phyloP scores from a whole-genome alignment of 495 filamentous ascomycete genomes.

The Podospora pseudoanserina region DNA sequence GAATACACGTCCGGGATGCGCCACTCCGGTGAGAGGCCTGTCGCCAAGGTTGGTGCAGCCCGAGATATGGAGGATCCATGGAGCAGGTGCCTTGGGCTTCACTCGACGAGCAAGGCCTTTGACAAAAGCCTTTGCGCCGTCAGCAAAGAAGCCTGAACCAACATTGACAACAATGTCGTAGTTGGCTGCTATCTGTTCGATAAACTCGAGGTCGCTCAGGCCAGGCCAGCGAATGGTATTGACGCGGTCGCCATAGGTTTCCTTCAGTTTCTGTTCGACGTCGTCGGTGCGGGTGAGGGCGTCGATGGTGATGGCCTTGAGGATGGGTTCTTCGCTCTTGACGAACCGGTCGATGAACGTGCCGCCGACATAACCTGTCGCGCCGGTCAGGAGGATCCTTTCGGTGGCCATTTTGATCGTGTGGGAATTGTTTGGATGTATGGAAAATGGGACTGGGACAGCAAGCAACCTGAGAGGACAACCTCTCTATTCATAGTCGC shows the following conservation, averaged over 20 bases:
- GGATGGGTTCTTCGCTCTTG: conserved; percentile 6
- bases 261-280: conserved; percentile 5
- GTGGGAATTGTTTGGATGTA: not conserved
- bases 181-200: not conserved
- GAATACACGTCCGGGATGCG: conserved; percentile 3
- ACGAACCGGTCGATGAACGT: conserved; percentile 12
- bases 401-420: not conserved
- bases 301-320: conserved; percentile 5
- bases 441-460: not conserved
- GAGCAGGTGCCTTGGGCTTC: not conserved
- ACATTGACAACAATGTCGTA: conserved; percentile 16
- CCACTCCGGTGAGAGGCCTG: conserved; percentile 1
- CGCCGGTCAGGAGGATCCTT: conserved; percentile 17
- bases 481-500: conserved; percentile 1
- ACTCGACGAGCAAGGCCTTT: not conserved
- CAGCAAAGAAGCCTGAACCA: conserved; percentile 12
- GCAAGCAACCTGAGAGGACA: not conserved
- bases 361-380: conserved; percentile 19
- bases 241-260: conserved; percentile 18
- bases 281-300: conserved; percentile 12
- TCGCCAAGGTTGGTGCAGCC: conserved; percentile 13
- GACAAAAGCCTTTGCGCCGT: conserved; percentile 11
- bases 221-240: conserved; percentile 17
- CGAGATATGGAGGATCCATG: conserved; percentile 13
- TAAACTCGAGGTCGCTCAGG: conserved; percentile 17